These are phyloP conservation scores for Curvularia spicifera DNA, from an alignment of 2,329 filamentous ascomycete species.

Conservation along the genomic window DNA sequence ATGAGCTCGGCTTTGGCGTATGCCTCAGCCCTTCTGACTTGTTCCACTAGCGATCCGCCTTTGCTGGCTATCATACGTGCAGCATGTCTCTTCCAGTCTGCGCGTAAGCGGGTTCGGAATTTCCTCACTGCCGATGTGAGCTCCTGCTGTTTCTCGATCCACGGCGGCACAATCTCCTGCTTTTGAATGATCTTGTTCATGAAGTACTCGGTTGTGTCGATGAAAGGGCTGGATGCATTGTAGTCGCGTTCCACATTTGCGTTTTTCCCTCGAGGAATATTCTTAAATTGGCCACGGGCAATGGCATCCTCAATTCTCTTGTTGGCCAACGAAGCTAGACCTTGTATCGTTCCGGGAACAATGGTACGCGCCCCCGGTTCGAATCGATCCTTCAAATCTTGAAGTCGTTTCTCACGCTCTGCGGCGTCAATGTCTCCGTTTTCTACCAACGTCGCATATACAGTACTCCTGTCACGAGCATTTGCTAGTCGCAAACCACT, in stretches of 20 bases:
- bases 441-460: slow-evolving; percentile 59
- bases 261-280: slow-evolving; percentile 73
- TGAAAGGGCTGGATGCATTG: slow-evolving; percentile 82
- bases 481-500: slow-evolving; percentile 57
- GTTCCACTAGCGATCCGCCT: slow-evolving; percentile 75
- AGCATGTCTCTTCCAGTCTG: slow-evolving; percentile 85
- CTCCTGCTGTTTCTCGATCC: slow-evolving; percentile 99
- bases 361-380: slow-evolving; percentile 72
- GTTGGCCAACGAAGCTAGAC: slow-evolving; percentile 83
- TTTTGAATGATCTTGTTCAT: slow-evolving; percentile 99
- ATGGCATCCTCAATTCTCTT: slow-evolving; percentile 94
- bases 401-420: slow-evolving; percentile 74
- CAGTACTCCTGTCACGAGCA: slow-evolving; percentile 64
- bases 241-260: slow-evolving; percentile 81
- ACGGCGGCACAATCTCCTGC: slow-evolving; percentile 93
- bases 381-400: slow-evolving; percentile 82
- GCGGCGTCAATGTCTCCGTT: slow-evolving; percentile 67
- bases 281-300: slow-evolving; percentile 84
- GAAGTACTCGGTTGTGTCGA: slow-evolving; percentile 96
- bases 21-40: slow-evolving; percentile 72
- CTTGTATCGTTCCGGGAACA: slow-evolving; percentile 78
- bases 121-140: slow-evolving; percentile 70
- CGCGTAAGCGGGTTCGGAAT: slow-evolving; percentile 77
- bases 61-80: slow-evolving; percentile 76
- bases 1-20: slow-evolving; percentile 77